Base-by-base conservation (phyloP, 2,329 filamentous ascomycete species). In the Sphaceloma murrayae region DNA sequence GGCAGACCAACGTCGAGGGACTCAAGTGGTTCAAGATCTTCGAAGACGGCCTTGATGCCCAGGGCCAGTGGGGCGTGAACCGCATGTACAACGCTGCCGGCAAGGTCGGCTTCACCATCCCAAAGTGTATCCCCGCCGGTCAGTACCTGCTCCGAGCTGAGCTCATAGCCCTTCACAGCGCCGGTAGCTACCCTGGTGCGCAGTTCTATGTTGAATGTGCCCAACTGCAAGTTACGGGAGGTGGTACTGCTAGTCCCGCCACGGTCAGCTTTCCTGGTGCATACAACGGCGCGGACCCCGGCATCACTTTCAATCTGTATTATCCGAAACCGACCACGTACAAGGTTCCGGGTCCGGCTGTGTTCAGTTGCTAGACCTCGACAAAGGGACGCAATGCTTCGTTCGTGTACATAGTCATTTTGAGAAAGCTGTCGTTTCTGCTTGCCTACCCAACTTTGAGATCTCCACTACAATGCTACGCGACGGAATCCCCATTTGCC, bases 121-220 rank as follows among this genome's bases (percentile, higher is more conserved):
- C 73, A 27, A 54, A 62, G 21, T 70, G 67, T 59, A 64, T 76
- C 47, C 68, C 72, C 3, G 62, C 70, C 1, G 73, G 73, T 31
- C 63, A 75, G 39, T 76, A 76, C 51, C 66, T 77, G 17, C 59
- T 77, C 55, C 66, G 73, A 30, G 67, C 71, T 19, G 73, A 77
- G 61, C 63, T 70, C 19, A 63, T 75, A 29, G 72, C 72, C 4
- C 62, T 75, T 30, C 72, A 76, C 58, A 69, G 72, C n/a, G 72
- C 72, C 10, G 56, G 67, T 49, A 60, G 56, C 39, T 56, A 66
- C 21, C 59, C 61, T 16, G 66, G 66, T 21, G 63, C 64, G 11
- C 62, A 66, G 44, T 61, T 63, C 48, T 66, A 65, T 44, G 52
- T 63, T 34, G 58, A 56, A 13, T 66, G 61, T 49, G 51, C 48